Evolutionary conservation across 2,329 filamentous ascomycete species (phyloP).

Genomic region (Calonectria fujianensis): DNA sequence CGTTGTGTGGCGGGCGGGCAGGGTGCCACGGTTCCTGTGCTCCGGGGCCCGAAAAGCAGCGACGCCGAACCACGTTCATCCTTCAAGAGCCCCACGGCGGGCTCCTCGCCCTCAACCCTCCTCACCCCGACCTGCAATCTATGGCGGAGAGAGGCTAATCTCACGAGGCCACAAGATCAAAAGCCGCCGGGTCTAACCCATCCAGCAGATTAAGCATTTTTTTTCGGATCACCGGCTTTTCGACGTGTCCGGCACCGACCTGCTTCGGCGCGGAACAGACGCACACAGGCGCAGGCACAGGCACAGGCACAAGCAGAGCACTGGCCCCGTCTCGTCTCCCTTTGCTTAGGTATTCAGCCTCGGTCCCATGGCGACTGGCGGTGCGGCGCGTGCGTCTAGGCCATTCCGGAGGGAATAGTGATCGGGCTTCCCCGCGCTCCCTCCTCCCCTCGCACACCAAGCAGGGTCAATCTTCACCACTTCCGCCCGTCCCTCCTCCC

Average conservation of each 20-base stretch:
- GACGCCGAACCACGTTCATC: constrained; percentile 23
- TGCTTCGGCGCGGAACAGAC: background rate
- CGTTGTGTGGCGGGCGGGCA: constrained; percentile 5
- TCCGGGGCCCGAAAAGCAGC: constrained; percentile 13
- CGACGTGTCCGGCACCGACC: background rate
- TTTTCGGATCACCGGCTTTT: constrained; percentile 6
- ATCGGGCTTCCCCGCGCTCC: constrained; percentile 45
- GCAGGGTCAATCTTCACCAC: constrained; percentile 2
- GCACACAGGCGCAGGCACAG: no score
- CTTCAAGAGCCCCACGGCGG: constrained; percentile 18
- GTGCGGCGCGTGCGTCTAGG: constrained; percentile 40
- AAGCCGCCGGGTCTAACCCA: background rate
- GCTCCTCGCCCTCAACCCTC: constrained; percentile 13
- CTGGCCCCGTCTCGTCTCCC: constrained; percentile 16
- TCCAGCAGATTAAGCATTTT: constrained; percentile 3
- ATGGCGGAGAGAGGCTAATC: constrained; percentile 16
- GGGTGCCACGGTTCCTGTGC: constrained; percentile 16
- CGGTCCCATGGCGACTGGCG: constrained; percentile 33
- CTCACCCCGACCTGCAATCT: constrained; percentile 13
- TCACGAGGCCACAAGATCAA: constrained; percentile 12
- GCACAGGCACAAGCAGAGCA: background rate
- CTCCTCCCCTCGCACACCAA: background rate
- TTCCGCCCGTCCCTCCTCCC: background rate
- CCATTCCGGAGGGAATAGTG: constrained; percentile 39
- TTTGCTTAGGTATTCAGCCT: constrained; percentile 12